Percentiles rank a stretch among this genome's conserved stretches.
These are phyloP conservation scores for Somion occarium DNA, from an alignment of 1,284 basidiomycete species.

Conservation along the genomic window DNA sequence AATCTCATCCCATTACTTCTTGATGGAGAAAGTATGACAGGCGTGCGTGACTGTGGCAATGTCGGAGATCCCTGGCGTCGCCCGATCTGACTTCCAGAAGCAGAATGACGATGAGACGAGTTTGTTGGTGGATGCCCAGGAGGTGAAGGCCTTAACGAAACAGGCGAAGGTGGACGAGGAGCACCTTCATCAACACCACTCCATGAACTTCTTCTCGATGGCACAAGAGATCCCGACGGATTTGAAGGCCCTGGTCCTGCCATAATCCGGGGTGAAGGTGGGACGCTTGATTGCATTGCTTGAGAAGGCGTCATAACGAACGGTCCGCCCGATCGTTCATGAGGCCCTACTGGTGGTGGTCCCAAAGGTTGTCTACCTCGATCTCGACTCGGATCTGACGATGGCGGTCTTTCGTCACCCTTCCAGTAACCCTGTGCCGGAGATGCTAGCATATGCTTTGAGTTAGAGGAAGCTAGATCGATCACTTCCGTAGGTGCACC, in stretches of 20 bases:
- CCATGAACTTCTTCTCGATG: slow-evolving; percentile 30
- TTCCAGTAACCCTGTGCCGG: slow-evolving; percentile 21
- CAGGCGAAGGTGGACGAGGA: slow-evolving; percentile 19
- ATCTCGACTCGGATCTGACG: background rate
- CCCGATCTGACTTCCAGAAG: slow-evolving; percentile 3
- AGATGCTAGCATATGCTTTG: slow-evolving; percentile 15
- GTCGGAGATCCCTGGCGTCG: background rate
- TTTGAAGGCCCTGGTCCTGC: slow-evolving; percentile 21
- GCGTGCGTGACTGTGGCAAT: slow-evolving; percentile 6
- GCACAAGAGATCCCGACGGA: slow-evolving; percentile 16
- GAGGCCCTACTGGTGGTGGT: slow-evolving; percentile 33
- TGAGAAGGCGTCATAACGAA: slow-evolving; percentile 48
- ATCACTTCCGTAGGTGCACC: slow-evolving; percentile 43
- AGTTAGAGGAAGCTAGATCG: slow-evolving; percentile 34
- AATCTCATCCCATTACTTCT: slow-evolving; percentile 12
- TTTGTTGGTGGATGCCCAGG: slow-evolving; percentile 4
- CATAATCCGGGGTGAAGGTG: slow-evolving; percentile 19
- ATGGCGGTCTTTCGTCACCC: slow-evolving; percentile 2
- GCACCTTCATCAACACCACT: slow-evolving; percentile 19
- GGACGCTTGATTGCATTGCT: slow-evolving; percentile 24
- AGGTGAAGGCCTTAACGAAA: slow-evolving; percentile 8
- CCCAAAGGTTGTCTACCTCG: slow-evolving; percentile 12
- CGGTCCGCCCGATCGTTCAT: slow-evolving; percentile 35
- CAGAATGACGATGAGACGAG: background rate
- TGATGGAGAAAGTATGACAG: slow-evolving; percentile 10